A percentile compares a stretch with the other conserved stretches of the same genome.
These are phyloP conservation scores for Trametes versicolor DNA, from an alignment of 1,284 basidiomycete species.

Conservation along the genomic window DNA sequence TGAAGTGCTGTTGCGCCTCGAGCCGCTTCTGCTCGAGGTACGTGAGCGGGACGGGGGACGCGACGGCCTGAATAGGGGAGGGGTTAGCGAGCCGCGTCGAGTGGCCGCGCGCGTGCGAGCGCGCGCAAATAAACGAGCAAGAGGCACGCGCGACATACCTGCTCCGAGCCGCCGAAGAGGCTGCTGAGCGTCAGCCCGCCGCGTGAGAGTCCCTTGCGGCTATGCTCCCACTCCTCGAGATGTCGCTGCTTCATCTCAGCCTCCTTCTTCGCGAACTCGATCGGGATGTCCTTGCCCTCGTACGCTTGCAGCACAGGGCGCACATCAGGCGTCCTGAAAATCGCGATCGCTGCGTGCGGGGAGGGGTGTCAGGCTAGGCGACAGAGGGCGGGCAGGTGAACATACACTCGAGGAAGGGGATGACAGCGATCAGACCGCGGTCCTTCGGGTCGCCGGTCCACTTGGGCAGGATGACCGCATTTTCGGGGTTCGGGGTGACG, in stretches of 20 bases:
- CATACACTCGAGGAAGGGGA: constrained; percentile 96
- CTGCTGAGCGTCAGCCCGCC: constrained; percentile 66
- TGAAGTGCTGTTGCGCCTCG: constrained; percentile 87
- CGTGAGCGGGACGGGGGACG: constrained; percentile 70
- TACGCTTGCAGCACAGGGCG: constrained; percentile 90
- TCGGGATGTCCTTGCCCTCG: constrained; percentile 86
- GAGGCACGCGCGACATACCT: constrained; percentile 37
- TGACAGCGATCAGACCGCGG: constrained; percentile 86
- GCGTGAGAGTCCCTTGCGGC: constrained; percentile 54
- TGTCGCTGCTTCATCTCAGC: constrained; percentile 81
- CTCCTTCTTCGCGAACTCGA: constrained; percentile 91
- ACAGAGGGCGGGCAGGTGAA: background rate
- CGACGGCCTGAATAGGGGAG: constrained; percentile 29
- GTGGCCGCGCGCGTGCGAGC: constrained; percentile 5
- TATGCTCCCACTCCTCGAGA: constrained; percentile 84
- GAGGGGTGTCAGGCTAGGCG: background rate
- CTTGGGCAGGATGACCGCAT: constrained; percentile 85
- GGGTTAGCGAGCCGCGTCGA: background rate
- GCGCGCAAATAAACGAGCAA: constrained; percentile 1
- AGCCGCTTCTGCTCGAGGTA: constrained; percentile 92
- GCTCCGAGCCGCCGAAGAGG: constrained; percentile 63
- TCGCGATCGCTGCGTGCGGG: constrained; percentile 77
- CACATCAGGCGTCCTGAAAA: constrained; percentile 88
- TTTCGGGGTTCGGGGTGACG: constrained; percentile 86
- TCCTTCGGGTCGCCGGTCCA: constrained; percentile 90